Evolutionary conservation across 352 stramenopile genomes (phyloP), one percentile per base, ranked within the genome.

Genomic region (Peronospora farinosa): DNA sequence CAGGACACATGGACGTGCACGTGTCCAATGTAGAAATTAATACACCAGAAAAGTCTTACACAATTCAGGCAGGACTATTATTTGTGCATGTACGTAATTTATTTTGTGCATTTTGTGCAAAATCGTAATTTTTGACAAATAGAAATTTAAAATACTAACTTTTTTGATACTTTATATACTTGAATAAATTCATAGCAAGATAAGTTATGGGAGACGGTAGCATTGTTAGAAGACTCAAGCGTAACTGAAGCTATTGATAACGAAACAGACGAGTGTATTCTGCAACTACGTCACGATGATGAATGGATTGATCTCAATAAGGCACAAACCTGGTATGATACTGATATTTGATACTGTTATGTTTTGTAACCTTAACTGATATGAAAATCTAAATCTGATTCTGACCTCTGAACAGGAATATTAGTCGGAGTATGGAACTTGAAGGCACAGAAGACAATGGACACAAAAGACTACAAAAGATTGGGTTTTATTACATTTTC

Each of bases 401-500:
- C 1, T 21, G 19, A 21, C 19, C 19, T 21, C 19, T 21, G 3
- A 1, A 21, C 19, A 79, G 55, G 70, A 67, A 74, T 8, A 48
- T 88, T 40, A 73, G 57, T 32, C 62, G 79, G 8, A 64, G 57
- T 5, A 56, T 84, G 2, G 47, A 45, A 5, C 44, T 57, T 11
- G 21, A 59, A 17, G 12, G 50, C 51, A 7, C 51, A 45, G 33
- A 60, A 51, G 13, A 49, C 36, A 8, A 43, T 11, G 44, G 8
- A 15, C 39, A 60, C 35, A 60, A 64, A 15, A 44, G 50, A 48
- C 50, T 72, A 19, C 49, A 77, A 1, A 39, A 16, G 1, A 54
- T 67, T 2, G 87, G 88, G 3, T 88, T 96, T 40, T 96, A 96
- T 67, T 92, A 93, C 46, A 50, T 96, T 15, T 84, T 95, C 38